Evolutionary conservation across 129 eudicot genomes (phyloP), one percentile per base, ranked within the genome.

Genomic region (Chrysanthemum lavandulifolium): DNA sequence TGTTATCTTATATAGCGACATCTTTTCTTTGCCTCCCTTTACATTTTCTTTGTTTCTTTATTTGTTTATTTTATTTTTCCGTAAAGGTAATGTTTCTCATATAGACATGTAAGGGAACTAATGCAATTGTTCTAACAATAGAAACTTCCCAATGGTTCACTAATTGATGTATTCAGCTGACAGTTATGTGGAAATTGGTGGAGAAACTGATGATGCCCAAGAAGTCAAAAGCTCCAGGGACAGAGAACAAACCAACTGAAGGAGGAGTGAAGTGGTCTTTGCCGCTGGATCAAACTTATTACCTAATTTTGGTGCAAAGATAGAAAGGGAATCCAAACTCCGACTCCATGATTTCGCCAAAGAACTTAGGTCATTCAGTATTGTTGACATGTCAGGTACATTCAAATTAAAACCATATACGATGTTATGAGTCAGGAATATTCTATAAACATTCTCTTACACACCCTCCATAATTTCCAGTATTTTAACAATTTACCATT

Each of bases 111-210:
- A 40, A 5, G 10, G 2, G 10, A 40, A 40, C 10, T 40, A 7
- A 40, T 40, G 47, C 47, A 6, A 40, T 40, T 40, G 47, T 40
- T 6, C 10, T 40, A 40, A 40, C 47, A 65, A 67, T 29, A 65
- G 73, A 53, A 67, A 79, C 68, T 80, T 77, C 71, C 72, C 82
- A 73, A 73, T 75, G 73, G 83, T 82, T 73, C 65, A 79, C 91
- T 90, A 83, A 87, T 82, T 73, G 78, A 68, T 85, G 76, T 85
- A 61, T 84, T 87, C 94, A 95, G 99, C 80, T 88, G 79, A 90
- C 96, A 90, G 97, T 95, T 84, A 50, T 90, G 77, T 90, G 97
- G 97, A 90, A 88, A 78, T 69, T 95, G 82, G 87, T 82, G 84
- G 91, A 74, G 85, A 90, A 86, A 66, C 45, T 87, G 53, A 70